A percentile compares a stretch with the other conserved stretches of the same genome.
These are phyloP conservation scores for Tetrahymena elliotti DNA, from an alignment of 73 alveolate genomes.

Conservation along the genomic window DNA sequence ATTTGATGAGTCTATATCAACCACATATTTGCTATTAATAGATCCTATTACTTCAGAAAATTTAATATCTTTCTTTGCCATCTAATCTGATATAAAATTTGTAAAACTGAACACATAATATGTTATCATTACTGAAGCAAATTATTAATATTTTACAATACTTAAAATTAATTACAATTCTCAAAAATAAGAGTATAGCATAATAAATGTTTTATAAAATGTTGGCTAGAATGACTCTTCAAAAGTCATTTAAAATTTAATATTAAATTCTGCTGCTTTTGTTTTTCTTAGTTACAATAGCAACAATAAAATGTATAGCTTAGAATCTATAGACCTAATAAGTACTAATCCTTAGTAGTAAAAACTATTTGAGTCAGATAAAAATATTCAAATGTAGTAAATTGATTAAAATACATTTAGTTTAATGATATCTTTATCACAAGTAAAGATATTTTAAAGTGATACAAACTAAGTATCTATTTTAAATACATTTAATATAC, in stretches of 20 bases:
- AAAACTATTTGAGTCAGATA: background rate
- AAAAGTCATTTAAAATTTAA: background rate
- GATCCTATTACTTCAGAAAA: background rate
- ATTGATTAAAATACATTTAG: background rate
- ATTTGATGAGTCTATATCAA: background rate
- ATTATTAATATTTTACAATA: background rate
- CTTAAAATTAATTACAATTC: background rate
- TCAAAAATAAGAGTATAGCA: too few species aligned
- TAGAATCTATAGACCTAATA: background rate
- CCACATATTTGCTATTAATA: background rate
- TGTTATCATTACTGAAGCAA: background rate
- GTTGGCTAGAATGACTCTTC: background rate
- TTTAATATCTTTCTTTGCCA: background rate
- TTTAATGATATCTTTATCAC: too few species aligned
- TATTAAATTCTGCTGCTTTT: background rate
- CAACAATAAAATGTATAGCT: too few species aligned
- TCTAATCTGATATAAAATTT: background rate
- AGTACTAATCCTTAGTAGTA: background rate
- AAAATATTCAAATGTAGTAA: too few species aligned
- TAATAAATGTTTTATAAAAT: too few species aligned
- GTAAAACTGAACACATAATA: background rate
- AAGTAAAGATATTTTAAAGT: background rate
- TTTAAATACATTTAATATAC: background rate
- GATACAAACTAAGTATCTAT: background rate
- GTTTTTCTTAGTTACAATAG: background rate